These are phyloP conservation scores for Ilex aquifolium DNA, from an alignment of 257 asterid genomes.

Conservation along the genomic window DNA sequence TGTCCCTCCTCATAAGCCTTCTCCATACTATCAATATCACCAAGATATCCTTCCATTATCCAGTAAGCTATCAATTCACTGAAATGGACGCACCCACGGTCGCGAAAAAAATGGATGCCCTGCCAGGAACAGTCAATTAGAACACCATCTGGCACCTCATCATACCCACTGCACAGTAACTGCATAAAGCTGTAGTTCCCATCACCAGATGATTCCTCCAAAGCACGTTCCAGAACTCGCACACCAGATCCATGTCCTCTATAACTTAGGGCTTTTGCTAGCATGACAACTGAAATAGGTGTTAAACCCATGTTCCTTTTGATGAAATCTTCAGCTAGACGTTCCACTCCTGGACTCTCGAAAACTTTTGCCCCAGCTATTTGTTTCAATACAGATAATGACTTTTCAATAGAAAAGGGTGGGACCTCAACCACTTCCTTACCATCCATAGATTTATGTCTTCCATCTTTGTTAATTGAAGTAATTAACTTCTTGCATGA, in stretches of 20 bases:
- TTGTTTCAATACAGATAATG: constrained; percentile 10
- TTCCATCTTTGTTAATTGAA: neutral
- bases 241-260: neutral
- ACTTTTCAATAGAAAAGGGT: neutral
- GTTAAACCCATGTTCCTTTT: neutral
- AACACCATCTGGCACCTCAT: constrained; percentile 9
- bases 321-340: constrained; percentile 3
- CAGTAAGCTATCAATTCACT: constrained; percentile 17
- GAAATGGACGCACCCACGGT: constrained; percentile 4
- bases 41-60: constrained; percentile 22
- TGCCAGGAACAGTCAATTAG: constrained; percentile 9
- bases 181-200: neutral
- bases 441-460: neutral
- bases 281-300: constrained; percentile 8
- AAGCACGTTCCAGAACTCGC: constrained; percentile 5
- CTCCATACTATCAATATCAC: constrained; percentile 2
- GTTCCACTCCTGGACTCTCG: constrained; percentile 1
- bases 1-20: constrained; percentile 19
- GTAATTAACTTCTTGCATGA: constrained; percentile 13
- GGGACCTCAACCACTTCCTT: constrained; percentile 1
- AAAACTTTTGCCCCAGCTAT: neutral
- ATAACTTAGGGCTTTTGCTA: constrained; percentile 8
- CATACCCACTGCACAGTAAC: neutral
- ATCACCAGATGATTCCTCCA: neutral
- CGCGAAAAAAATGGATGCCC: constrained; percentile 1